phyloP scores from a whole-genome alignment of 1,284 basidiomycete genomes.

The Cryptococcus sp. region DNA sequence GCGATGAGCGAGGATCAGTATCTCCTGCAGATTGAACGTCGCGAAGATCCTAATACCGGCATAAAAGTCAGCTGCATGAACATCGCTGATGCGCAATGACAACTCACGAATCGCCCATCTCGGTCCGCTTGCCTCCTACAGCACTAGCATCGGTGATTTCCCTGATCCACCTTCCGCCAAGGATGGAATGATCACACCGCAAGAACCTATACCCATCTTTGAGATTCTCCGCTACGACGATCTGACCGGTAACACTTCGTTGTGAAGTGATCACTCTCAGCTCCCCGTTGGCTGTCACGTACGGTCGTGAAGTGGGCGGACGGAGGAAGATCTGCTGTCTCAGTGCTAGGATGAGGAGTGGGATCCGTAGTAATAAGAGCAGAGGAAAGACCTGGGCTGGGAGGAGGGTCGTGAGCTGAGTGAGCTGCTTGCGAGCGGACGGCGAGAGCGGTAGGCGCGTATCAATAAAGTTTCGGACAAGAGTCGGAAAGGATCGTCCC shows the following conservation, averaged over 20 bases:
- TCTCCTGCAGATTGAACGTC: conserved; percentile 83
- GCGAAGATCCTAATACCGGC: conserved; percentile 68
- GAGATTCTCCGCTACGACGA: conserved; percentile 74
- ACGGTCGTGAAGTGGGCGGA: conserved; percentile 51
- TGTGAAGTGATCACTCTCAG: conserved; percentile 70
- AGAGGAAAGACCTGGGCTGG: conserved; percentile 29
- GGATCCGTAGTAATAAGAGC: conserved; percentile 35
- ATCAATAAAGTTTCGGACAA: conserved; percentile 10
- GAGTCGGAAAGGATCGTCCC: conserved; percentile 14
- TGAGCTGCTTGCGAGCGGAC: not conserved
- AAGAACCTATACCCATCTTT: conserved; percentile 70
- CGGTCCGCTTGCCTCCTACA: conserved; percentile 39
- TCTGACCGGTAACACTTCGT: conserved; percentile 69
- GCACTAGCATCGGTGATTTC: conserved; percentile 33
- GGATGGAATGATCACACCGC: conserved; percentile 80
- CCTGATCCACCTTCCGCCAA: conserved; percentile 84
- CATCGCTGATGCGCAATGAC: too few species aligned
- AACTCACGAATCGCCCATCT: conserved; percentile 59
- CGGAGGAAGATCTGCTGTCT: conserved; percentile 38
- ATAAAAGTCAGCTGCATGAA: too few species aligned
- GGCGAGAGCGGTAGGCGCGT: conserved; percentile 10
- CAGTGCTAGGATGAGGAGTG: conserved; percentile 34
- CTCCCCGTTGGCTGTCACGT: conserved; percentile 58
- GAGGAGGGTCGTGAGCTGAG: conserved; percentile 8
- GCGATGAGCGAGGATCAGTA: conserved; percentile 65